phyloP scores from a whole-genome alignment of 192 early-diverging fungal genomes.

The Backusella westeae region DNA sequence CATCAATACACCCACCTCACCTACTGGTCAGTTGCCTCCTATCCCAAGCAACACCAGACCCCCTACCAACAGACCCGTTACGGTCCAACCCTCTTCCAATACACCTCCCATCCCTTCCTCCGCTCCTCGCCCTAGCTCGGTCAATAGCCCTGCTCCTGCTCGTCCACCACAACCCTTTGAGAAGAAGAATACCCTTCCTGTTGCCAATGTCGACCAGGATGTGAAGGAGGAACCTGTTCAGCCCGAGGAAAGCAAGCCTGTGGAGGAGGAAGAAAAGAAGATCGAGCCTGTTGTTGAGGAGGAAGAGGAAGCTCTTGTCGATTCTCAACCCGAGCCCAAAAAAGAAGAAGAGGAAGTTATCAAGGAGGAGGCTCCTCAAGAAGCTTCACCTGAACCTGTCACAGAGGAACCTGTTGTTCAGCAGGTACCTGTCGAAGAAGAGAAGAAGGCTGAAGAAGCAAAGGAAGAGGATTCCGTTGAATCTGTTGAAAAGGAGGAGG shows the following conservation, averaged over 20 bases:
- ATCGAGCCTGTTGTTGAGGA: not conserved
- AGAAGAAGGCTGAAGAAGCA: not conserved
- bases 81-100: not conserved
- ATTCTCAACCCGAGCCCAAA: not conserved
- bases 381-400: not conserved
- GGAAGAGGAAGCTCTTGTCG: not conserved
- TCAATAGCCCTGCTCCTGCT: not conserved
- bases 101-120: not conserved
- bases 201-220: not conserved
- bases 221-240: constrained; percentile 1
- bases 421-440: not conserved
- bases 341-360: not conserved
- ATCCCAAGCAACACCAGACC: not conserved
- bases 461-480: not conserved
- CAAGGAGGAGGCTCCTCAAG: not conserved
- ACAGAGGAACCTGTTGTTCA: not conserved
- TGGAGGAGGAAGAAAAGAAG: not conserved
- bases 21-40: not conserved
- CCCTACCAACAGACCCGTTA: not conserved
- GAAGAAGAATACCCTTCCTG: not conserved
- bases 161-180: not conserved
- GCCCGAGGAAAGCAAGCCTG: not conserved
- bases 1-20: not conserved
- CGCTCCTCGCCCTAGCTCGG: not conserved
- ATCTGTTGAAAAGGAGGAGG: not conserved